Base-by-base conservation (phyloP, 441 rosid species). In the Eutrema salsugineum region DNA sequence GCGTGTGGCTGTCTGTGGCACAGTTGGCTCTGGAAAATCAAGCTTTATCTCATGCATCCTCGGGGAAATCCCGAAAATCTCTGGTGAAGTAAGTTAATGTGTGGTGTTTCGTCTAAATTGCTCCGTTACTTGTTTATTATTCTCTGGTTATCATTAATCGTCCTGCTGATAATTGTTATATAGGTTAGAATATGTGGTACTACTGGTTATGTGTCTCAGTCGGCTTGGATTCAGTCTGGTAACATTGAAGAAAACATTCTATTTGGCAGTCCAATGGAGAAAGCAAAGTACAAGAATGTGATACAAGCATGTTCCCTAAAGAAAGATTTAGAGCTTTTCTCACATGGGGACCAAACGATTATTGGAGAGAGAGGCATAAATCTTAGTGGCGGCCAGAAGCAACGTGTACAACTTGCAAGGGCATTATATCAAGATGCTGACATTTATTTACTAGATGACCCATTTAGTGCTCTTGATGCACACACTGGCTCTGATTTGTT, bases 191-290 rank as follows among this genome's bases (percentile, higher is more conserved):
- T 91, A 56, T 93, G 97, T 77, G 99, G 99, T 77, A 79, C 88
- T 72, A 85, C 96, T 75, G 99, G 98, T 71, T 96, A 96, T 83
- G 99, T 96, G 61, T 87, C 97, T 58, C 98, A 96, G 78, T 96
- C 99, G 66, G 97, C 99, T 66, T 96, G 99, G 99, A 96, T 96
- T 86, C 99, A 91, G 68, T 91, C 99, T 71, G 99, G 99, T 83
- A 96, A 93, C 81, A 91, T 96, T 56, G 97, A 96, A 85, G 98
- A 96, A 83, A 96, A 96, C 84, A 88, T 96, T 86, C 97, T 96
- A 40, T 96, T 96, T 74, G 99, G 99, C 66, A 86, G 97, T 59
- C 97, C 97, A 28, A 88, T 91, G 98, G 97, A 93, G 81, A 96
- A 91, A 84, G 81, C 89, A 15, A 93, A 84, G 78, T 96, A 93